These are phyloP conservation scores for Colletotrichum theobromicola DNA, from an alignment of 2,329 filamentous ascomycete genomes.

Conservation along the genomic window DNA sequence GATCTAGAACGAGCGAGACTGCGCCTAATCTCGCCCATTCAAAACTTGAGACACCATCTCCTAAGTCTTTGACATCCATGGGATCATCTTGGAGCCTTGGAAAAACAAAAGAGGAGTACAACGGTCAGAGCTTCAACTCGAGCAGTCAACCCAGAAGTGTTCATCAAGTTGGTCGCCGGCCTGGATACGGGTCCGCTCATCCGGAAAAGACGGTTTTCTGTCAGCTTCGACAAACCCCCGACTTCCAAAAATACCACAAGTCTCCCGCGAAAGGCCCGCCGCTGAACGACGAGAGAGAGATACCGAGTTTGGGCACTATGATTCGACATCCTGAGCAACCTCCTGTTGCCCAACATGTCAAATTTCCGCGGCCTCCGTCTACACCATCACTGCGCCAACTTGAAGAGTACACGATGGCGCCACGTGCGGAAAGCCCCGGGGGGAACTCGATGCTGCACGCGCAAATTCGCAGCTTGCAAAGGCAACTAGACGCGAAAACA, in stretches of 20 bases:
- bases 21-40: background rate
- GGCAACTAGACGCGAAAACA: slow-evolving; percentile 46
- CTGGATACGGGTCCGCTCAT: slow-evolving; percentile 18
- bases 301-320: slow-evolving; percentile 42
- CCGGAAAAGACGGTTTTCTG: background rate
- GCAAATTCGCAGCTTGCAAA: slow-evolving; percentile 55
- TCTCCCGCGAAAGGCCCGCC: background rate
- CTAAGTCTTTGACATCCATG: slow-evolving; percentile 14
- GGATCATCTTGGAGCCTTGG: slow-evolving; percentile 23
- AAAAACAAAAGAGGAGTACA: slow-evolving; percentile 4
- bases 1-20: background rate
- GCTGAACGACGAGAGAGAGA: slow-evolving; percentile 17
- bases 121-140: background rate
- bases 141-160: background rate
- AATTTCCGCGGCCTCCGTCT: slow-evolving; percentile 37
- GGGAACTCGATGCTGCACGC: slow-evolving; percentile 45
- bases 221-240: background rate
- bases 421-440: slow-evolving; percentile 24
- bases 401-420: background rate
- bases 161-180: background rate
- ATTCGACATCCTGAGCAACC: slow-evolving; percentile 39
- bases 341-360: slow-evolving; percentile 42
- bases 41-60: slow-evolving; percentile 27
- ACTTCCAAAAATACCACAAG: background rate
- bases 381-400: slow-evolving; percentile 26